Base-by-base conservation (phyloP, 2,329 filamentous ascomycete genomes). In the Bretziella fagacearum region DNA sequence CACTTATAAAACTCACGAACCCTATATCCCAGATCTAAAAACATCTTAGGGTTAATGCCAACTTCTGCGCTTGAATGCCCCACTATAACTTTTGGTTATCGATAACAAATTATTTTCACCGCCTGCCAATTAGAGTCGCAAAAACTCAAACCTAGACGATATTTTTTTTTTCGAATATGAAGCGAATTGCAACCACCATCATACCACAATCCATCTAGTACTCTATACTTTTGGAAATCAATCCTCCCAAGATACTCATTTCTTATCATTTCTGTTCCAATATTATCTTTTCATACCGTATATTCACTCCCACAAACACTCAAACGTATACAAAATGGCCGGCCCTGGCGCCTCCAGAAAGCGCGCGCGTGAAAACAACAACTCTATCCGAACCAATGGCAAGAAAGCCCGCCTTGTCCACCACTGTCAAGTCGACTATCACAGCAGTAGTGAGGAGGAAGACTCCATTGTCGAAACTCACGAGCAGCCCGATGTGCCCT, bases 381-480 rank as follows among this genome's bases (percentile, higher is more conserved):
- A 59, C 27, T 53, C 56, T 2, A 56, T 58, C 37, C 62, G 65
- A 11, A 70, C 70, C 0, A 60, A 61, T 18, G 40, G 40, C 40
- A 76, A 75, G 62, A 73, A 65, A 59, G 35, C 23, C 26, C 40
- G 36, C 10, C 20, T 47, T 2, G 29, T 35, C 15, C 58, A 60
- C 43, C 65, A 62, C 52, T 53, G 56, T 60, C 63, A 66, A 50
- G 54, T 67, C 50, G 60, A 65, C 47, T 72, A 73, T 59, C 63
- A 72, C 59, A 73, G 69, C 62, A 67, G 68, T 49, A 69, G 66
- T n/a, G 59, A 61, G 25, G 40, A 42, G 23, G 71, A 74, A 47
- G 70, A 74, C 46, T 66, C 67, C 35, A 57, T 59, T 4, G 69
- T 67, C 15, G 64, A 62, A 0, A 64, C 59, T 10, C 59, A 62